Percentiles rank a stretch among this genome's conserved stretches.
Evolutionary conservation across 495 filamentous ascomycete species (phyloP).

Genomic region (Xylaria scruposa): DNA sequence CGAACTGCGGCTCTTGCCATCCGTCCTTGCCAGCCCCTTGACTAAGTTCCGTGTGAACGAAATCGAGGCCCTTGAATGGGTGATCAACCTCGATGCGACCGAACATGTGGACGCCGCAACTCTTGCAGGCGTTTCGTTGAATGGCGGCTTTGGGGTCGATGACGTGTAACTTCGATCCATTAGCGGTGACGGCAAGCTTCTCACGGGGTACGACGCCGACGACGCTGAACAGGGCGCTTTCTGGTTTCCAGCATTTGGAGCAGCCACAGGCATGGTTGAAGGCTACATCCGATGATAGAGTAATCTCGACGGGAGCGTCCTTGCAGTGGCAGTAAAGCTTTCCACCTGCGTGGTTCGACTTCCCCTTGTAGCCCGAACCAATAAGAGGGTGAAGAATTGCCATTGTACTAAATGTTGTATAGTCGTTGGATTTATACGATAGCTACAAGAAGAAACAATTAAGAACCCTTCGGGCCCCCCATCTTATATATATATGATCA

Average conservation of each 20-base stretch:
- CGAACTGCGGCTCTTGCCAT: slow-evolving; percentile 70
- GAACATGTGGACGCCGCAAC: slow-evolving; percentile 63
- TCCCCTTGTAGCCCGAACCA: slow-evolving; percentile 60
- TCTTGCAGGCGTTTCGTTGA: slow-evolving; percentile 62
- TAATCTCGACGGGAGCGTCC: slow-evolving; percentile 55
- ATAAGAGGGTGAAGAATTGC: slow-evolving; percentile 60
- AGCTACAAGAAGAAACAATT: neutral
- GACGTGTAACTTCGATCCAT: slow-evolving; percentile 59
- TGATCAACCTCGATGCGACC: slow-evolving; percentile 67
- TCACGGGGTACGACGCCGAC: slow-evolving; percentile 60
- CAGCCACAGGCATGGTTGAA: slow-evolving; percentile 72
- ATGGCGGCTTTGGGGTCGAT: slow-evolving; percentile 61
- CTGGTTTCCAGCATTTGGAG: slow-evolving; percentile 70
- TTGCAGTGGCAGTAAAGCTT: slow-evolving; percentile 61
- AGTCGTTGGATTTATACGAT: neutral
- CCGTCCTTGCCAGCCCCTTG: slow-evolving; percentile 58
- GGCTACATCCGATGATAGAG: slow-evolving; percentile 58
- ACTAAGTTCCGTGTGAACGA: slow-evolving; percentile 66
- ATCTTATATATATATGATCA: slow-evolving; percentile 3
- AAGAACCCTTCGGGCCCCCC: slow-evolving; percentile 15
- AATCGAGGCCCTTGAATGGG: slow-evolving; percentile 67
- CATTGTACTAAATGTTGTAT: neutral
- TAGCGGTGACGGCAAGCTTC: slow-evolving; percentile 55
- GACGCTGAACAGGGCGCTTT: slow-evolving; percentile 63
- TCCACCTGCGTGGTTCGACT: slow-evolving; percentile 57